phyloP scores from a whole-genome alignment of 148 eudicot species.

The Chenopodium album region DNA sequence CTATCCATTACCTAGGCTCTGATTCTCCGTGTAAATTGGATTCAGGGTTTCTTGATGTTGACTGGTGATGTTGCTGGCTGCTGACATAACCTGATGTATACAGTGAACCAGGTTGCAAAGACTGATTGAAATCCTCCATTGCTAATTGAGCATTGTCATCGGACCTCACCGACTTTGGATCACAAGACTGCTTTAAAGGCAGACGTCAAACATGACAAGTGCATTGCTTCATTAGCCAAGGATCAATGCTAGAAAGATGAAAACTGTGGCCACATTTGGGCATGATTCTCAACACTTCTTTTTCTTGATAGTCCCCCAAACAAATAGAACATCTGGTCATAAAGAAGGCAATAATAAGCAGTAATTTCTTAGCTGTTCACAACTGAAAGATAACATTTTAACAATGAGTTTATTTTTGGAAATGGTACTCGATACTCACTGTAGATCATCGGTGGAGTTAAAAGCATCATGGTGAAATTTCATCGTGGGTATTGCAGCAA shows the following conservation, averaged over 20 bases:
- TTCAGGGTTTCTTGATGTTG: conserved; percentile 18
- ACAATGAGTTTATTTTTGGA: too few species aligned
- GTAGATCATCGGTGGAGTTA: conserved; percentile 49
- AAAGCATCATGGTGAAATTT: conserved; percentile 57
- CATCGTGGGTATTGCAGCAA: conserved; percentile 72
- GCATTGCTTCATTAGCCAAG: conserved; percentile 62
- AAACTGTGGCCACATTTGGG: conserved; percentile 70
- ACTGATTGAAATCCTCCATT: conserved; percentile 8
- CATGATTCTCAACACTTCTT: conserved; percentile 63
- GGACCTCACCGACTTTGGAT: conserved; percentile 10
- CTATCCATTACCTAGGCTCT: conserved; percentile 10
- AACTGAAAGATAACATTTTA: neutral
- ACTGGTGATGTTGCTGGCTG: conserved; percentile 12
- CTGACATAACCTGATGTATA: conserved; percentile 7
- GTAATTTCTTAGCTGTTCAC: neutral
- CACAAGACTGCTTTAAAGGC: conserved; percentile 36
- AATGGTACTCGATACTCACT: conserved; percentile 37
- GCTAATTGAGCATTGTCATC: neutral
- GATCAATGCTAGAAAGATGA: conserved; percentile 66
- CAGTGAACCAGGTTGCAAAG: neutral
- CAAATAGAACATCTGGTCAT: conserved; percentile 69
- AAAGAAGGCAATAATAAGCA: neutral
- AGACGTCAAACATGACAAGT: conserved; percentile 82
- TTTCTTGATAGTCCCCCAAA: conserved; percentile 70
- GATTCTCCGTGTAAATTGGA: neutral